Percentiles rank a stretch among this genome's conserved stretches.
These are phyloP conservation scores for Trametes cubensis DNA, from an alignment of 768 basidiomycete genomes.

Conservation along the genomic window DNA sequence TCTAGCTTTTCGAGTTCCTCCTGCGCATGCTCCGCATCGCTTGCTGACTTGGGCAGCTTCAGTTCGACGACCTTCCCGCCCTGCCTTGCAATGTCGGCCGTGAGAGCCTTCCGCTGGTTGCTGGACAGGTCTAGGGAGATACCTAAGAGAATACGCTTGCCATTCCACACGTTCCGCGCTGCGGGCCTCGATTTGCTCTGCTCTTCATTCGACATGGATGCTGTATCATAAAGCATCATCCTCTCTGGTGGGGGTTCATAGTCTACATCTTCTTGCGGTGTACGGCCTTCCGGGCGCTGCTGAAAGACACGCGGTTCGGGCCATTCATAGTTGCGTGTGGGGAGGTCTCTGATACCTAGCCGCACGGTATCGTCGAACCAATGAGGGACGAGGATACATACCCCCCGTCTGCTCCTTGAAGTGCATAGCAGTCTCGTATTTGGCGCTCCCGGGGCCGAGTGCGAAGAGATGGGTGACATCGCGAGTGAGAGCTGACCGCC, in stretches of 20 bases:
- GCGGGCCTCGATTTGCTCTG: conserved; percentile 24
- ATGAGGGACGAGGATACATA: conserved; percentile 81
- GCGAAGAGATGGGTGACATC: conserved; percentile 90
- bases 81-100: conserved; percentile 58
- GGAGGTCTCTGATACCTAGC: conserved; percentile 49
- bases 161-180: conserved; percentile 54
- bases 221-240: conserved; percentile 40
- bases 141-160: conserved; percentile 63
- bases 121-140: conserved; percentile 55
- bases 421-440: conserved; percentile 55
- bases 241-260: conserved; percentile 37
- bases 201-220: conserved; percentile 27
- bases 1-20: conserved; percentile 47
- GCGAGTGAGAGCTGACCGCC: conserved; percentile 71
- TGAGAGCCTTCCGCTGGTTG: conserved; percentile 55
- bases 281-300: conserved; percentile 33
- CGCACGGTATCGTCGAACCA: conserved; percentile 87
- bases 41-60: conserved; percentile 25
- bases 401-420: conserved; percentile 57
- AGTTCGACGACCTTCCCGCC: conserved; percentile 55
- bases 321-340: conserved; percentile 66
- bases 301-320: conserved; percentile 65
- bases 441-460: conserved; percentile 45
- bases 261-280: conserved; percentile 29
- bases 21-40: conserved; percentile 29